phyloP scores from a whole-genome alignment of 441 rosid species.

The Biscutella laevigata region DNA sequence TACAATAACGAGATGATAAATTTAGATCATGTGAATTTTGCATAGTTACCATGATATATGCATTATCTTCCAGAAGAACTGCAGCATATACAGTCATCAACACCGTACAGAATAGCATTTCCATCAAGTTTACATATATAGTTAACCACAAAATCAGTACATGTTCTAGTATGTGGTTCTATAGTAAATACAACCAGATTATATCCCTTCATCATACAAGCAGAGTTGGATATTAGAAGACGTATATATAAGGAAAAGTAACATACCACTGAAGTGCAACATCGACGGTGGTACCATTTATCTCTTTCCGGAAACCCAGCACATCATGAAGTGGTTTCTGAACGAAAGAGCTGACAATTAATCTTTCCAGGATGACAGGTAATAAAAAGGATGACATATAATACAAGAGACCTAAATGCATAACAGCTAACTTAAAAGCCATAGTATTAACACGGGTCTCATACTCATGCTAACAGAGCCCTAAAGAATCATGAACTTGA shows the following conservation, averaged over 20 bases:
- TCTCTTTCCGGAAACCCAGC: constrained; percentile 61
- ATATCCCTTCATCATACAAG: neutral
- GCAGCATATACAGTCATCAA: neutral
- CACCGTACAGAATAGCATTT: neutral
- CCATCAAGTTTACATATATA: constrained; percentile 1
- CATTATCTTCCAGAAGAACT: constrained; percentile 5
- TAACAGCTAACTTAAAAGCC: constrained; percentile 6
- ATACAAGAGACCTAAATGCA: constrained; percentile 6
- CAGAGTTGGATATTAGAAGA: neutral
- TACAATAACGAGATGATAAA: constrained; percentile 20
- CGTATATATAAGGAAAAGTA: neutral
- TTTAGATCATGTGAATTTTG: neutral
- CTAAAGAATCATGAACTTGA: neutral
- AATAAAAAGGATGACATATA: constrained; percentile 8
- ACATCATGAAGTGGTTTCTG: constrained; percentile 86
- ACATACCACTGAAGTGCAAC: constrained; percentile 87
- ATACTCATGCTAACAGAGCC: constrained; percentile 9
- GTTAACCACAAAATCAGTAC: neutral
- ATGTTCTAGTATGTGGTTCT: neutral
- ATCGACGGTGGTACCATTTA: constrained; percentile 57
- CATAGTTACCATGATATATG: neutral
- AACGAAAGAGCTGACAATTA: constrained; percentile 26
- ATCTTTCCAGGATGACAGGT: constrained; percentile 1
- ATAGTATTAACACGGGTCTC: neutral
- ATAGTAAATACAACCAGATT: neutral